Evolutionary conservation across 2,329 filamentous ascomycete species (phyloP).

Genomic region (Hypoxylon sp.): DNA sequence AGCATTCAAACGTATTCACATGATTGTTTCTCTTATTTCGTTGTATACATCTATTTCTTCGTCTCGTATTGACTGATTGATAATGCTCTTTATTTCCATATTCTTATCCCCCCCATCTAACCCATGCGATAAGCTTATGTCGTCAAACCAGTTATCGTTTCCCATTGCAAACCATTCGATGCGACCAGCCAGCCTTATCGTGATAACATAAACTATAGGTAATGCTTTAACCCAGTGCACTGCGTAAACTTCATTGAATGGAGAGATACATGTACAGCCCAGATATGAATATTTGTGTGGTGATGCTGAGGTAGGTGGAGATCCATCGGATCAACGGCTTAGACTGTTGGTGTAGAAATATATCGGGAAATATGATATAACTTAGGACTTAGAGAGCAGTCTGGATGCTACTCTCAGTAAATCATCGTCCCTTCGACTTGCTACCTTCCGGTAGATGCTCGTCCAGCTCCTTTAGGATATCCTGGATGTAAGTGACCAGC

Average conservation of each 20-base stretch:
- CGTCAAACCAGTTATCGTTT: not conserved
- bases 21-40: slow-evolving; percentile 1
- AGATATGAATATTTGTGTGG: not conserved
- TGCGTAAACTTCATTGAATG: not conserved
- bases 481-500: slow-evolving; percentile 80
- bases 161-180: slow-evolving; percentile 7
- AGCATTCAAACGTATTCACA: slow-evolving; percentile 9
- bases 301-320: not conserved
- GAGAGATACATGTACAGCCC: not conserved
- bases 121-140: too few species aligned
- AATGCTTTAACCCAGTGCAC: not conserved
- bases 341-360: not conserved
- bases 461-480: slow-evolving; percentile 76
- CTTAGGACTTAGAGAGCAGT: not conserved
- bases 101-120: not conserved
- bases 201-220: not conserved
- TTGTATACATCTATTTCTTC: not conserved
- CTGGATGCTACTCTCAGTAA: not conserved
- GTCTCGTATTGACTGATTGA: not conserved
- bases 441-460: slow-evolving; percentile 51
- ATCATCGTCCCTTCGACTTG: slow-evolving; percentile 39
- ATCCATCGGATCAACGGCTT: not conserved
- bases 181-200: slow-evolving; percentile 9
- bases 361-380: slow-evolving; percentile 9
- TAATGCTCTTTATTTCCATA: slow-evolving; percentile 1